Base-by-base conservation (phyloP, 805 yeast genomes). In the Yamadazyma philogaea region DNA sequence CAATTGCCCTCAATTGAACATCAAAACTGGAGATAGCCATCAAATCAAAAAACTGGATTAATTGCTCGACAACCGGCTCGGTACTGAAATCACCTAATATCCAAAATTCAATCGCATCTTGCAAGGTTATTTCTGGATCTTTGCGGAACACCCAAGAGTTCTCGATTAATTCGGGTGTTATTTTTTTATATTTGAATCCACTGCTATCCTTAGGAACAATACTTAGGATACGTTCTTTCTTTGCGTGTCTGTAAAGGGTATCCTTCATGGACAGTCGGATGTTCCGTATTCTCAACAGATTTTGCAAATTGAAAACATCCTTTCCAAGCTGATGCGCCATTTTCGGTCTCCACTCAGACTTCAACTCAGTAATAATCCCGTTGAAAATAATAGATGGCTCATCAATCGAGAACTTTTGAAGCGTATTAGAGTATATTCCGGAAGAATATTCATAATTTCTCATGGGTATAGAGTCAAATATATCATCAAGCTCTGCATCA, bases 341-440 rank as follows among this genome's bases (percentile, higher is more conserved):
- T 1, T 74, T 56, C 33, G 65, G 64, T 47, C 80, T 79, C 84
- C 87, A 84, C 1, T 71, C 56, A 4, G 68, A 62, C 28, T 63
- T 67, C 50, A 82, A 69, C 3, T 72, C 73, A 45, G 69, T 63
- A 14, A 85, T 72, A 6, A 82, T 81, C 34, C 98, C 98, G 59
- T 91, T 85, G 21, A 79, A 77, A 38, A 88, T 72, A 3, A 87
- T 64, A 0, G 75, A 59, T 0, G 91, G 81, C 1, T 59, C 56
- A 0, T 53, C 52, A 20, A 82, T 60, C 5, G 75, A 70, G 38
- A 57, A 64, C 30, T 45, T 53, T 10, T 49, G 39, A 10, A 64
- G 55, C 6, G 64, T 53, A 8, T 45, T 48, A 14, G 50, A 34
- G 42, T 58, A 60, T 3, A 54, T 43, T 6, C 42, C 46, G 14